These are phyloP conservation scores for Cephalotrichum gorgonifer DNA, from an alignment of 2,329 filamentous ascomycete species.

Conservation along the genomic window DNA sequence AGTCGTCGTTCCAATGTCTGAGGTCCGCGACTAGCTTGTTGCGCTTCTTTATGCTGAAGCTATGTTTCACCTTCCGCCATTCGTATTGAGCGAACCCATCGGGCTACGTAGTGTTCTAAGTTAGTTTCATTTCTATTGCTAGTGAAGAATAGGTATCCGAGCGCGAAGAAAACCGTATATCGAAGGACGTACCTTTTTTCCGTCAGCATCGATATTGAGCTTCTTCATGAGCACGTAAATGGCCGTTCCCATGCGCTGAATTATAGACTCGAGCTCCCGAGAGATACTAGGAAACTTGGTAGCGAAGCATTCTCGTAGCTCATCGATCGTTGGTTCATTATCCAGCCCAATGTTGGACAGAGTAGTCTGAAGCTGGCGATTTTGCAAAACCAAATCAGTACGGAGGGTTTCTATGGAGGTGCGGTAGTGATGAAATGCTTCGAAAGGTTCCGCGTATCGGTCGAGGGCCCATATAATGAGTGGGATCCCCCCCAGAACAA, in stretches of 20 bases:
- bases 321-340: not conserved
- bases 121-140: not conserved
- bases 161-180: not conserved
- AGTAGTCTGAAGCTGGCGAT: not conserved
- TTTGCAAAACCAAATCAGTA: not conserved
- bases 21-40: not conserved
- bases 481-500: not conserved
- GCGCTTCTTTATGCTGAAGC: not conserved
- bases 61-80: not conserved
- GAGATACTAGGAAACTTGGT: not conserved
- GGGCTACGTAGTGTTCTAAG: not conserved
- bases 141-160: too few species aligned
- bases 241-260: not conserved
- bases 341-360: not conserved
- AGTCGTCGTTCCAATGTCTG: not conserved
- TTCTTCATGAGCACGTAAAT: not conserved
- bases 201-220: not conserved
- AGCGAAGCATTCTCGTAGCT: not conserved
- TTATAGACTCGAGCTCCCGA: not conserved
- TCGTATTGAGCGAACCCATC: not conserved
- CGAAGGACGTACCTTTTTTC: not conserved
- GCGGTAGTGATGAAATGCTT: not conserved
- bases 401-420: not conserved
- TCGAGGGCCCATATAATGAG: not conserved
- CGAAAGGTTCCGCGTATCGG: not conserved